phyloP scores from a whole-genome alignment of 805 yeast genomes.

The Myxozyma geophila region DNA sequence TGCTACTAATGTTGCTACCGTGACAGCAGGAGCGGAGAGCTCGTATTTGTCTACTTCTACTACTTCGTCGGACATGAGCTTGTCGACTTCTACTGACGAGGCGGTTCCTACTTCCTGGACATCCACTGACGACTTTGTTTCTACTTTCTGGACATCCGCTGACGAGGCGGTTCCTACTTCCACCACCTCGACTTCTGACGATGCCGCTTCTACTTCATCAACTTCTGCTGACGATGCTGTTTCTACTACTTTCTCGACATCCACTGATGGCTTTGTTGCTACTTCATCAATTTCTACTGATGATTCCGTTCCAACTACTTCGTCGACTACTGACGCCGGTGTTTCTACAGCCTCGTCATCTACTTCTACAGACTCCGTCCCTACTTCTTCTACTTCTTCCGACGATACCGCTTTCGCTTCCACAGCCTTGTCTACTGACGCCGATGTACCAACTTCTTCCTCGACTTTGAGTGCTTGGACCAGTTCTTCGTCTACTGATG shows the following conservation, averaged over 20 bases:
- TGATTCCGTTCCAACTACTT: background rate
- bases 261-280: background rate
- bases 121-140: slow-evolving; percentile 16
- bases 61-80: slow-evolving; percentile 41
- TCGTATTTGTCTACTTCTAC: slow-evolving; percentile 37
- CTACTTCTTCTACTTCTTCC: slow-evolving; percentile 1
- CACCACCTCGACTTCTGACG: background rate
- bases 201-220: background rate
- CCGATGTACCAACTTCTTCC: background rate
- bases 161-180: slow-evolving; percentile 17
- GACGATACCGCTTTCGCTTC: background rate
- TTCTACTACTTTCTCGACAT: background rate
- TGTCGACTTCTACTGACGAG: background rate
- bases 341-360: background rate
- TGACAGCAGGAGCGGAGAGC: slow-evolving; percentile 2
- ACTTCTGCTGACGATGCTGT: slow-evolving; percentile 2
- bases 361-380: too few relatives aligned
- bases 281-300: background rate
- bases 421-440: background rate
- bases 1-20: slow-evolving; percentile 2
- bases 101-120: slow-evolving; percentile 5
- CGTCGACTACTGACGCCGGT: background rate
- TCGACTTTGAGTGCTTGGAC: background rate
- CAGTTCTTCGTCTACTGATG: background rate
- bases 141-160: background rate